Percentiles rank a stretch among this genome's conserved stretches.
phyloP scores from a whole-genome alignment of 1,284 basidiomycete genomes.

The Lentinula novae-zelandiae region DNA sequence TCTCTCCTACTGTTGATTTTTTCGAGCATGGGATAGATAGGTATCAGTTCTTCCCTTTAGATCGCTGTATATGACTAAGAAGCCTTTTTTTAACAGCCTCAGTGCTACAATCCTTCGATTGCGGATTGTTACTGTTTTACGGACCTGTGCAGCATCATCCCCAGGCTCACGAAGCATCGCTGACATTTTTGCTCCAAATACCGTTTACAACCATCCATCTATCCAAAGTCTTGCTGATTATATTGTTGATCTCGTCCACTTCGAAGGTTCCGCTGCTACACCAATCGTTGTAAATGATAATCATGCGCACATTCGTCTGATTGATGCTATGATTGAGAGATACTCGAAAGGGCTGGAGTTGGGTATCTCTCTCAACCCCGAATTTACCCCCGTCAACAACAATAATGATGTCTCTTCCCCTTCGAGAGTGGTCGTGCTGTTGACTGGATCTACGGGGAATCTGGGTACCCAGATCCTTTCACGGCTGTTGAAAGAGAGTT shows the following conservation, averaged over 20 bases:
- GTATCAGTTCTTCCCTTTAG: neutral
- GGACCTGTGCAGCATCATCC: neutral
- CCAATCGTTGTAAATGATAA: neutral
- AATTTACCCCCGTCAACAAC: neutral
- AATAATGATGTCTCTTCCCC: neutral
- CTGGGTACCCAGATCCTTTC: constrained; percentile 7
- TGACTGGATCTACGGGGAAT: constrained; percentile 8
- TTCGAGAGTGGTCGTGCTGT: neutral
- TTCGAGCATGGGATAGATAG: constrained; percentile 22
- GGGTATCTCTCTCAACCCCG: neutral
- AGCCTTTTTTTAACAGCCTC: neutral
- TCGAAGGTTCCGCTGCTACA: neutral
- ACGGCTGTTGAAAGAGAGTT: neutral
- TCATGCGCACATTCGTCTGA: neutral
- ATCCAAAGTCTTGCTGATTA: neutral
- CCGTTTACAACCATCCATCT: constrained; percentile 1
- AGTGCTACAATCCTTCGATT: neutral
- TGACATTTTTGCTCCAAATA: neutral
- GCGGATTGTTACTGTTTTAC: constrained; percentile 1
- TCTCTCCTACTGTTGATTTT: constrained; percentile 1
- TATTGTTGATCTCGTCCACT: neutral
- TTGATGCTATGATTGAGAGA: constrained; percentile 12
- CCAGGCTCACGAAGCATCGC: neutral
- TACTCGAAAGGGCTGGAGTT: constrained; percentile 5
- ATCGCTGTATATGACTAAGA: neutral